These are phyloP conservation scores for Diaporthe velutina DNA, from an alignment of 2,329 filamentous ascomycete species.

Conservation along the genomic window DNA sequence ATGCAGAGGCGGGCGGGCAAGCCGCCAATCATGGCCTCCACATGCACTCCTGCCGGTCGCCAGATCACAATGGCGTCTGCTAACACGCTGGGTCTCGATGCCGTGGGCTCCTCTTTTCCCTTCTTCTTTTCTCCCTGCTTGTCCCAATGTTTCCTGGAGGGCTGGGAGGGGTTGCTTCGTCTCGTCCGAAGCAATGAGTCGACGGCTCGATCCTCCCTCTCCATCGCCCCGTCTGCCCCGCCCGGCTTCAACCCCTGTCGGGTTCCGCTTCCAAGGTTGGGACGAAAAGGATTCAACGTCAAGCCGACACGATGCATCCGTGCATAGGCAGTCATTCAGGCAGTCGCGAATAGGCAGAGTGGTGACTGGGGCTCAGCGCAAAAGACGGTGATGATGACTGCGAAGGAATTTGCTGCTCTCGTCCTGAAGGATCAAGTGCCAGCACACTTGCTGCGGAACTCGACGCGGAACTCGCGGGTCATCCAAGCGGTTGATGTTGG, in stretches of 20 bases:
- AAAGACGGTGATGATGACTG: constrained; percentile 23
- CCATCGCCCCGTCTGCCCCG: background rate
- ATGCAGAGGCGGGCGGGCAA: constrained; percentile 32
- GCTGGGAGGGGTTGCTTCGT: background rate
- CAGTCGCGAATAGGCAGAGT: background rate
- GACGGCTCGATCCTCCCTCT: constrained; percentile 4
- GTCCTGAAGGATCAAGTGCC: constrained; percentile 21
- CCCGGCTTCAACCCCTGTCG: background rate
- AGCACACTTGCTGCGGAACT: background rate
- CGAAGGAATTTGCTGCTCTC: background rate
- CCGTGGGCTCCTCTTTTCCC: background rate
- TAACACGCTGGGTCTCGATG: background rate
- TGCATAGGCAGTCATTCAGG: background rate
- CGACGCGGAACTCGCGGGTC: background rate
- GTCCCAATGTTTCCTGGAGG: background rate
- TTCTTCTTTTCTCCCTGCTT: background rate
- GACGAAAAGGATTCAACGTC: constrained; percentile 9
- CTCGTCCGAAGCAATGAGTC: constrained; percentile 18
- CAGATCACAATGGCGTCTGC: constrained; percentile 39
- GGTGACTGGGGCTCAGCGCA: background rate
- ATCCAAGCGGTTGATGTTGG: background rate
- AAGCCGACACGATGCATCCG: background rate
- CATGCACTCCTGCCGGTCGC: constrained; percentile 34
- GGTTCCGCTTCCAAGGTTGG: constrained; percentile 9
- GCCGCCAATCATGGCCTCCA: constrained; percentile 36